Conservation (phyloP, 805 yeast genomes). For the Dipodascopsis tothii region DNA sequence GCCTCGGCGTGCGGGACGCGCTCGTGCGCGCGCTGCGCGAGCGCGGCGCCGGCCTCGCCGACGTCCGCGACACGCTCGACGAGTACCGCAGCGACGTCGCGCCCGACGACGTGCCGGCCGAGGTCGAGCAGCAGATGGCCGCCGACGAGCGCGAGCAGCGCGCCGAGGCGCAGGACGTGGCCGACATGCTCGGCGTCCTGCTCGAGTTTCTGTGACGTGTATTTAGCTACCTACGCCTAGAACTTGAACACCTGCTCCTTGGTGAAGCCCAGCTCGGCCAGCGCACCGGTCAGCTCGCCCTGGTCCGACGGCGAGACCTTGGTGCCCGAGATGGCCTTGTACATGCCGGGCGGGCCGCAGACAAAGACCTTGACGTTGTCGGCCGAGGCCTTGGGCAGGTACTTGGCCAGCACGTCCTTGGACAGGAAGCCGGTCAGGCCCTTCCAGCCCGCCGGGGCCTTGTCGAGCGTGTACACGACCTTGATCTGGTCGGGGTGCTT, state of each 20-base stretch:
- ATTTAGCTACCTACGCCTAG: slow-evolving; percentile 10
- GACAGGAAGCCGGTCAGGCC: slow-evolving; percentile 70
- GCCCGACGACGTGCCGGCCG: slow-evolving; percentile 17
- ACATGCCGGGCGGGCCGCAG: slow-evolving; percentile 93
- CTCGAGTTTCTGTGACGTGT: slow-evolving; percentile 11
- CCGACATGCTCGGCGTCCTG: slow-evolving; percentile 18
- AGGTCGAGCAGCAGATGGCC: slow-evolving; percentile 5
- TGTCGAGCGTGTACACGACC: slow-evolving; percentile 73
- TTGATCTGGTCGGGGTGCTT: slow-evolving; percentile 71
- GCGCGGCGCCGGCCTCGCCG: neutral
- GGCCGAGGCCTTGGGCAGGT: slow-evolving; percentile 56
- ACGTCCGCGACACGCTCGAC: slow-evolving; percentile 11
- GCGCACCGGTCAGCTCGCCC: slow-evolving; percentile 85
- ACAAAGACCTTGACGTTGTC: slow-evolving; percentile 71
- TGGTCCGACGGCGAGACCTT: slow-evolving; percentile 84
- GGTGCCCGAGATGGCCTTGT: slow-evolving; percentile 77
- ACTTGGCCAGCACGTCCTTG: slow-evolving; percentile 57
- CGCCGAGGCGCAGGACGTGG: slow-evolving; percentile 15
- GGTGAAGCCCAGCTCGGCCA: slow-evolving; percentile 80
- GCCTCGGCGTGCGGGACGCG: slow-evolving; percentile 9
- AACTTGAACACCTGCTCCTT: slow-evolving; percentile 78
- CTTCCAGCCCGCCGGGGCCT: slow-evolving; percentile 41
- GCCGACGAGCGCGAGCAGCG: slow-evolving; percentile 14
- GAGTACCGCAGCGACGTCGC: slow-evolving; percentile 8
- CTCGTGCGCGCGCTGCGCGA: slow-evolving; percentile 1